Percentiles rank a stretch among this genome's conserved stretches.
Conservation (phyloP, 345 rosid genomes). For the Cochlearia excelsa region DNA sequence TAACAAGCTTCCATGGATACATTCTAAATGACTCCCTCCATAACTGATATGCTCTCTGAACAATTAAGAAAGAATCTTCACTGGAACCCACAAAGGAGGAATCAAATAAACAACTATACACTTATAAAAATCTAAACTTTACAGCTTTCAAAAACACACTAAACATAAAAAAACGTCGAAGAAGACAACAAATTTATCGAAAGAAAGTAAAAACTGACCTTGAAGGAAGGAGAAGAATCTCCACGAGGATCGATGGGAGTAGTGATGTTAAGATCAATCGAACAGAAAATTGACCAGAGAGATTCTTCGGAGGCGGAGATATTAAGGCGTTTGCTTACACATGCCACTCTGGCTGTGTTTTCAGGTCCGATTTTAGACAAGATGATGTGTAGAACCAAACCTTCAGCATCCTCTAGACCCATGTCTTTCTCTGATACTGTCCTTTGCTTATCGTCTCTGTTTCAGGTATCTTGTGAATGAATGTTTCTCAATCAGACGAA, state of each 20-base stretch:
- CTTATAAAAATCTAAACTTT: neutral
- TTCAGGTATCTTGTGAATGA: neutral
- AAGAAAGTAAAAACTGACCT: slow-evolving; percentile 40
- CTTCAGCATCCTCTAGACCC: slow-evolving; percentile 66
- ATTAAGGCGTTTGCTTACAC: slow-evolving; percentile 52
- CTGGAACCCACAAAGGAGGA: neutral
- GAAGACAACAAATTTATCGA: no score
- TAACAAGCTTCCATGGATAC: slow-evolving; percentile 85
- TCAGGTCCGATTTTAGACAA: slow-evolving; percentile 53
- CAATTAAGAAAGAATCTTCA: neutral
- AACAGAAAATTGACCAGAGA: slow-evolving; percentile 69
- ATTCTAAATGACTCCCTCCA: slow-evolving; percentile 73
- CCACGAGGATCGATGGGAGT: slow-evolving; percentile 68
- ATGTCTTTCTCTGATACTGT: slow-evolving; percentile 26
- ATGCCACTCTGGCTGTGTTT: slow-evolving; percentile 46
- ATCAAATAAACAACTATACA: neutral
- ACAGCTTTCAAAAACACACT: neutral
- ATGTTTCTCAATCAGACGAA: neutral
- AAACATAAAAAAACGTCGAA: neutral
- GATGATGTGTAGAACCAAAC: slow-evolving; percentile 52
- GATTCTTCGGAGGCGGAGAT: slow-evolving; percentile 58
- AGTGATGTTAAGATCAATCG: slow-evolving; percentile 55
- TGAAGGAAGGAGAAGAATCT: slow-evolving; percentile 59
- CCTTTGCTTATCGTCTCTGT: slow-evolving; percentile 8
- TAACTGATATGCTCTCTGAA: slow-evolving; percentile 54